These are phyloP conservation scores for Paramecium sonneborni DNA, from an alignment of 73 alveolate genomes.

Conservation along the genomic window DNA sequence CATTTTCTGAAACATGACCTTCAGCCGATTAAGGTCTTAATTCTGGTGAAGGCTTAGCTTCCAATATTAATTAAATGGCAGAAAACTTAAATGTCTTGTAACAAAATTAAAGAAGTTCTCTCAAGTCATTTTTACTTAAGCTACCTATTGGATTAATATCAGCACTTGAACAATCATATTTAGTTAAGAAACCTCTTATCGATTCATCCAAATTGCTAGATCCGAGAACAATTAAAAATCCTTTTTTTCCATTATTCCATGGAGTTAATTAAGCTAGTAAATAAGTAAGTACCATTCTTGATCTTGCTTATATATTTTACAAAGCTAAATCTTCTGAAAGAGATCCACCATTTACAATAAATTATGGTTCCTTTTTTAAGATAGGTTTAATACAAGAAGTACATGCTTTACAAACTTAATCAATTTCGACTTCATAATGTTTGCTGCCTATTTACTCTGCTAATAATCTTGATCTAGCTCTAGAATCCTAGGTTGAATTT, in stretches of 20 bases:
- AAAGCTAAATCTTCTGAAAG: slow-evolving; percentile 85
- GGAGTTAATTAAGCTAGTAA: slow-evolving; percentile 90
- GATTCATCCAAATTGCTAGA: slow-evolving; percentile 93
- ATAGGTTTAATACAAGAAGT: slow-evolving; percentile 50
- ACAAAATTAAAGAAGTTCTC: slow-evolving; percentile 59
- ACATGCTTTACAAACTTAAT: slow-evolving; percentile 68
- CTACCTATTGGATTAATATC: slow-evolving; percentile 96
- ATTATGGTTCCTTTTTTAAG: slow-evolving; percentile 76
- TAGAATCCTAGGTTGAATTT: slow-evolving; percentile 76
- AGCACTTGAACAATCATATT: slow-evolving; percentile 94
- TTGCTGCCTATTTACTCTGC: slow-evolving; percentile 88
- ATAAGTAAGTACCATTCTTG: slow-evolving; percentile 92
- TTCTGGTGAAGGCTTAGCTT: slow-evolving; percentile 57
- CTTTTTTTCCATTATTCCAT: slow-evolving; percentile 79
- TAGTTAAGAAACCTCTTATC: slow-evolving; percentile 92
- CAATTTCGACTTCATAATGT: slow-evolving; percentile 79
- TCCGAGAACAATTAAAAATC: slow-evolving; percentile 81
- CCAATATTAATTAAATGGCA: slow-evolving; percentile 62
- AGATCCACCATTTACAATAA: slow-evolving; percentile 69
- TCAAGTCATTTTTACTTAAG: slow-evolving; percentile 81
- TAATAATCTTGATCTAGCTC: slow-evolving; percentile 73
- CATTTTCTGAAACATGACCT: slow-evolving; percentile 74
- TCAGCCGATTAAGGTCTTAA: slow-evolving; percentile 30
- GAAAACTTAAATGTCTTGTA: slow-evolving; percentile 19
- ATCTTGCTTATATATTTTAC: slow-evolving; percentile 85